phyloP scores from a whole-genome alignment of 2,329 filamentous ascomycete species.

The Conoideocrella luteorostrata region DNA sequence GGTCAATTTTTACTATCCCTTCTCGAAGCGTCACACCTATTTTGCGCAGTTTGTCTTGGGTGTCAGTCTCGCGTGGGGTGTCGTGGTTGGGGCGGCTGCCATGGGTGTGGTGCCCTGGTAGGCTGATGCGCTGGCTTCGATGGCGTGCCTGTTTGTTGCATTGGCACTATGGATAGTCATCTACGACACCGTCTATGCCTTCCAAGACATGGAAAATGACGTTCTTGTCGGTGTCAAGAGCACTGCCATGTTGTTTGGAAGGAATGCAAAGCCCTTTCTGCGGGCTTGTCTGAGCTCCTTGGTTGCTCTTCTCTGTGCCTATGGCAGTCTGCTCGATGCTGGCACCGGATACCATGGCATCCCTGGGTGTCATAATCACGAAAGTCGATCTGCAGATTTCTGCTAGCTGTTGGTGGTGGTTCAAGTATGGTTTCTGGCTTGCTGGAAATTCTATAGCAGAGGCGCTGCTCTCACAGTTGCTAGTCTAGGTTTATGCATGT shows the following conservation, averaged over 20 bases:
- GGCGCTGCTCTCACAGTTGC: not conserved
- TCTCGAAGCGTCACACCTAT: constrained; percentile 29
- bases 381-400: not conserved
- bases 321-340: not conserved
- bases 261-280: not conserved
- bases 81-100: constrained; percentile 22
- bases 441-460: not conserved
- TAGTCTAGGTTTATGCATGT: too few species aligned
- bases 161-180: constrained; percentile 25
- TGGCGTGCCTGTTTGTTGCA: constrained; percentile 20
- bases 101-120: constrained; percentile 17
- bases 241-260: constrained; percentile 19
- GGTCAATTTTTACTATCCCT: constrained; percentile 26
- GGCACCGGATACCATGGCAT: not conserved
- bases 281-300: not conserved
- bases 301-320: not conserved
- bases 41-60: constrained; percentile 29
- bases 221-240: constrained; percentile 25
- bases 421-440: constrained; percentile 2
- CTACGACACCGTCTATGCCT: constrained; percentile 31
- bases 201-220: constrained; percentile 28
- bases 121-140: constrained; percentile 14
- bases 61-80: constrained; percentile 23
- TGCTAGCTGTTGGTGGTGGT: constrained; percentile 4
- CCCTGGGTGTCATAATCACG: not conserved